Base-by-base conservation (phyloP, 2,329 filamentous ascomycete genomes). In the Aspergillus japonicus region DNA sequence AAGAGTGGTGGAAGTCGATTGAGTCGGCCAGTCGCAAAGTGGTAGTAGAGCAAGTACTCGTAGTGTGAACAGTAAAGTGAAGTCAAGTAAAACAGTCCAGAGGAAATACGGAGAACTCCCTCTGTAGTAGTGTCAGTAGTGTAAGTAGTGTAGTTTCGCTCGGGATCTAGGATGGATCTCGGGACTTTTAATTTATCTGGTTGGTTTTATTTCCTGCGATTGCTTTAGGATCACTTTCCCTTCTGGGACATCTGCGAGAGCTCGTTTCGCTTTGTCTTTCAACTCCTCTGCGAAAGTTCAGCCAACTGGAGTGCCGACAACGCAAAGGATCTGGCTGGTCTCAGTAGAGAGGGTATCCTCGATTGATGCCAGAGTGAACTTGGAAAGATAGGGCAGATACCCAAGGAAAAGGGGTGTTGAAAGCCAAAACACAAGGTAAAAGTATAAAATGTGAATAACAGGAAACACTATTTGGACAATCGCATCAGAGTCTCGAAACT, bases 151-250 rank as follows among this genome's bases (percentile, higher is more conserved):
- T 61, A 61, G 65, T 59, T 61, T 44, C 62, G n/a, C 39, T 61
- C 57, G 58, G 61, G 52, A 52, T 61, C 61, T 51, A 50, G 14
- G 58, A 44, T 44, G 50, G 58, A 59, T 64, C 58, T 60, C 53
- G 54, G 56, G 59, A 62, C 50, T 68, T 29, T 64, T 64, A 62
- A 44, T 44, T 48, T 60, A 47, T 50, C 51, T 47, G 31, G 47
- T 57, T 47, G 19, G 42, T 56, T 56, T 55, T 55, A 29, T 47
- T 49, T 56, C 23, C 29, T 49, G 33, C 31, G 49, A 58, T 48
- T 55, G 14, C 42, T 59, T 59, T 48, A 16, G 33, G 50, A 23
- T 50, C 26, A 42, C 57, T 54, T 54, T 58, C 55, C 35, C 6
- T 19, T 44, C 39, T 44, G 39, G 39, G 39, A 55, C 6, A 2